Conservation (phyloP, 2,329 filamentous ascomycete species). For the Nemania abortiva region DNA sequence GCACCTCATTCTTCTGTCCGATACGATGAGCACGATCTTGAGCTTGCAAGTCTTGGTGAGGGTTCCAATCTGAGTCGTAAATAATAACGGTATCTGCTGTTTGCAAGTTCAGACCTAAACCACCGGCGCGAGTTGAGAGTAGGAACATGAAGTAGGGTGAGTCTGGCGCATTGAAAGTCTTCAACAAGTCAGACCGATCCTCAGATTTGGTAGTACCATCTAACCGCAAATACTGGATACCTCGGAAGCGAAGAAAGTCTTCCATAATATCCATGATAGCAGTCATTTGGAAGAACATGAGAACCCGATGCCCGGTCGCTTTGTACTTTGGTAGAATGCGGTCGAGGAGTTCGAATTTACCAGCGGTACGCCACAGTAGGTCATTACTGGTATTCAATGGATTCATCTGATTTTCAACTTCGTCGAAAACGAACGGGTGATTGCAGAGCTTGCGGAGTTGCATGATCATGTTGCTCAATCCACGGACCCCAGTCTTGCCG, state of each 20-base stretch:
- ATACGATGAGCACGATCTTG: slow-evolving; percentile 99
- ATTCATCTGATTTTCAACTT: slow-evolving; percentile 98
- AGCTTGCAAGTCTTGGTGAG: slow-evolving; percentile 97
- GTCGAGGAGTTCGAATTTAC: slow-evolving; percentile 97
- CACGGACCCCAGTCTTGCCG: slow-evolving; percentile 92
- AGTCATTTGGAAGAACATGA: slow-evolving; percentile 99
- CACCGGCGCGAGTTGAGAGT: slow-evolving; percentile 97
- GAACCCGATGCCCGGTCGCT: slow-evolving; percentile 88
- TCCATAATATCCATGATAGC: slow-evolving; percentile 99
- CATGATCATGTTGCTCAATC: slow-evolving; percentile 99
- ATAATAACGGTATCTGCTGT: slow-evolving; percentile 99
- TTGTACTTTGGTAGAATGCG: slow-evolving; percentile 93
- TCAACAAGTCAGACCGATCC: slow-evolving; percentile 91
- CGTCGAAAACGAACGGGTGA: slow-evolving; percentile 98
- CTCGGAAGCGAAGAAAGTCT: slow-evolving; percentile 89
- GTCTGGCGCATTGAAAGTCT: slow-evolving; percentile 86
- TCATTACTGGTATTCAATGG: slow-evolving; percentile 90
- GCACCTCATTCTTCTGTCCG: slow-evolving; percentile 98
- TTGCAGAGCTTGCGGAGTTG: slow-evolving; percentile 98
- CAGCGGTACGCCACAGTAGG: slow-evolving; percentile 91
- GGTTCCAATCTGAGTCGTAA: slow-evolving; percentile 99
- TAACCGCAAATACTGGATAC: slow-evolving; percentile 87
- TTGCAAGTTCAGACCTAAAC: slow-evolving; percentile 95
- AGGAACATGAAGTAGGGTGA: slow-evolving; percentile 98
- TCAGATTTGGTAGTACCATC: slow-evolving; percentile 98